These are phyloP conservation scores for Colletotrichum karsti DNA, from an alignment of 2,329 filamentous ascomycete species.

Conservation along the genomic window DNA sequence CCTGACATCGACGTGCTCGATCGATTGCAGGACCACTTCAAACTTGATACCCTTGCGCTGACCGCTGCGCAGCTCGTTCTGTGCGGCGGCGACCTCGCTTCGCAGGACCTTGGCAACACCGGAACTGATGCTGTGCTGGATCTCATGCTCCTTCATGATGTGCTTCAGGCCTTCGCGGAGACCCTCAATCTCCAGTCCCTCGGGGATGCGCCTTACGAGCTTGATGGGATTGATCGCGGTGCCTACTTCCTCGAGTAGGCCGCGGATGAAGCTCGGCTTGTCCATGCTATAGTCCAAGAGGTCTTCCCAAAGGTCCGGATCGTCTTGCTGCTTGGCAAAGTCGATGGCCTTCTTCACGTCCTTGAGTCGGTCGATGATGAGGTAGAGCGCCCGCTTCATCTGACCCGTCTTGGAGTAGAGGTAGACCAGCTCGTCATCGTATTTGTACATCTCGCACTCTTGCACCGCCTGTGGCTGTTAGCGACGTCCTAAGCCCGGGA, in stretches of 20 bases:
- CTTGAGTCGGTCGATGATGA: slow-evolving; percentile 93
- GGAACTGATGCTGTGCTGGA: slow-evolving; percentile 90
- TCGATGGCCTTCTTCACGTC: slow-evolving; percentile 93
- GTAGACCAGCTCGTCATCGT: slow-evolving; percentile 93
- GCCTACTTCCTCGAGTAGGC: slow-evolving; percentile 90
- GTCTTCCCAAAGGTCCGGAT: slow-evolving; percentile 94
- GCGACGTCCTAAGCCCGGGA: neutral
- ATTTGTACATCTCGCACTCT: slow-evolving; percentile 84
- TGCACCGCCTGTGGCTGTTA: slow-evolving; percentile 60
- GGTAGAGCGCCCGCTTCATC: slow-evolving; percentile 87
- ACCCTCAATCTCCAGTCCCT: slow-evolving; percentile 91
- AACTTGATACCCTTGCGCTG: slow-evolving; percentile 91
- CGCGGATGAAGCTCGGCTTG: slow-evolving; percentile 93
- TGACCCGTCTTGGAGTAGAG: slow-evolving; percentile 95
- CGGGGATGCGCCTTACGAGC: slow-evolving; percentile 88
- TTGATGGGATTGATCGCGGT: slow-evolving; percentile 93
- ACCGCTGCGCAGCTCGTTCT: slow-evolving; percentile 81
- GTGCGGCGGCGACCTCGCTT: slow-evolving; percentile 86
- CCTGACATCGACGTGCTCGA: slow-evolving; percentile 52
- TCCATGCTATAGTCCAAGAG: slow-evolving; percentile 97
- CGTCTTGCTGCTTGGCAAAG: slow-evolving; percentile 93
- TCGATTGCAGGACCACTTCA: slow-evolving; percentile 66
- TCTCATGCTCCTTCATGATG: slow-evolving; percentile 95
- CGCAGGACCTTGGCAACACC: slow-evolving; percentile 88
- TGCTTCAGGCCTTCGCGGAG: slow-evolving; percentile 87